Conservation (phyloP, 148 eudicot species). For the Heliamphora exappendiculata region DNA sequence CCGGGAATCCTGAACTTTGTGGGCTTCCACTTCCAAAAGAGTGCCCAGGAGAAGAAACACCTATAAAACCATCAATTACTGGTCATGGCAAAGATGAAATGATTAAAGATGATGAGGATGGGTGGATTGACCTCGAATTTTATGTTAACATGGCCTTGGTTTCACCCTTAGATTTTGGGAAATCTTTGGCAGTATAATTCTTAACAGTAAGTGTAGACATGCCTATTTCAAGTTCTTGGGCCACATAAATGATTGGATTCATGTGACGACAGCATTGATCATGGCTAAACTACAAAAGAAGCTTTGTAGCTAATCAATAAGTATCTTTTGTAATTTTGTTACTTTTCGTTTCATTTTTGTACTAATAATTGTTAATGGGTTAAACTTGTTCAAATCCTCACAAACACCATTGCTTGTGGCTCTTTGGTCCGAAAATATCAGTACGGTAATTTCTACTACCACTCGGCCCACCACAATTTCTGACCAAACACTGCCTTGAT, state of each 20-base stretch:
- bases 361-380: too few species aligned
- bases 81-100: background rate
- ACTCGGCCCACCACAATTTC: too few species aligned
- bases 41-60: conserved; percentile 15
- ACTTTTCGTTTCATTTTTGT: too few species aligned
- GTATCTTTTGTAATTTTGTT: too few species aligned
- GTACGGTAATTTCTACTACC: too few species aligned
- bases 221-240: background rate
- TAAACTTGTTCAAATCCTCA: too few species aligned
- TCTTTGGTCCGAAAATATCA: too few species aligned
- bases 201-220: background rate
- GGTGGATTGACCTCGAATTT: background rate
- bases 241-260: background rate
- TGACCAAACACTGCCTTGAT: too few species aligned
- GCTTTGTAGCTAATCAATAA: too few species aligned
- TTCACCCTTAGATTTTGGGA: conserved; percentile 12
- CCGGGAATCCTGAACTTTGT: conserved; percentile 23
- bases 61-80: background rate
- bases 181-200: background rate
- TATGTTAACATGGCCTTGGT: conserved; percentile 8
- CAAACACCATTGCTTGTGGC: too few species aligned
- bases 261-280: too few species aligned
- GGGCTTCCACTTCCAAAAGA: conserved; percentile 15
- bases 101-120: background rate
- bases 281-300: too few species aligned